A percentile compares a stretch with the other conserved stretches of the same genome.
Conservation (phyloP, 2,329 filamentous ascomycete genomes). For the Diplodia seriata region DNA sequence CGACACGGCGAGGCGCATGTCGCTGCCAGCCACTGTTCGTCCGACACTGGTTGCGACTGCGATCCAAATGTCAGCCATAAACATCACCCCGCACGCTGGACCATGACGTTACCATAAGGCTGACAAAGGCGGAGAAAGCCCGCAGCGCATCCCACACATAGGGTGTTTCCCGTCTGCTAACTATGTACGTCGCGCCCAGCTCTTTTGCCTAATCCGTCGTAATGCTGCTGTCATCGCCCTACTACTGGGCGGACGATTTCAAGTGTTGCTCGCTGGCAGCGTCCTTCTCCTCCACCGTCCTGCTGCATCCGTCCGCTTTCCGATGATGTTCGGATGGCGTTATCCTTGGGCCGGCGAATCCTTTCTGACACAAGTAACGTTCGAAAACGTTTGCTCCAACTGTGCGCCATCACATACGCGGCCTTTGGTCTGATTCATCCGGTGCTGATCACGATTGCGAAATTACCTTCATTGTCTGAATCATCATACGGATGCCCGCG, state of each 20-base stretch:
- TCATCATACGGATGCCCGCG: neutral
- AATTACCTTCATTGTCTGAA: constrained; percentile 9
- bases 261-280: neutral
- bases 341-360: neutral
- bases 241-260: neutral
- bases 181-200: constrained; percentile 10
- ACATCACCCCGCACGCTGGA: constrained; percentile 16
- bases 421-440: neutral
- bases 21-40: constrained; percentile 38
- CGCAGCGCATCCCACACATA: constrained; percentile 32
- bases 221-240: neutral
- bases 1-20: constrained; percentile 32
- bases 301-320: constrained; percentile 6
- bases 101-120: constrained; percentile 36
- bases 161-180: neutral
- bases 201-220: neutral
- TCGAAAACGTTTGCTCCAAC: constrained; percentile 7
- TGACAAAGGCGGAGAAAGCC: constrained; percentile 35
- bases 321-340: neutral
- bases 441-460: neutral
- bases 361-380: constrained; percentile 10
- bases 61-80: constrained; percentile 9
- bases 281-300: neutral
- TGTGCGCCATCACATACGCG: neutral
- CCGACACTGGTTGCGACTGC: neutral